Evolutionary conservation across 164 flowering plant genomes (phyloP), one percentile per base, ranked within the genome.

Genomic region (Umbilicus rupestris): DNA sequence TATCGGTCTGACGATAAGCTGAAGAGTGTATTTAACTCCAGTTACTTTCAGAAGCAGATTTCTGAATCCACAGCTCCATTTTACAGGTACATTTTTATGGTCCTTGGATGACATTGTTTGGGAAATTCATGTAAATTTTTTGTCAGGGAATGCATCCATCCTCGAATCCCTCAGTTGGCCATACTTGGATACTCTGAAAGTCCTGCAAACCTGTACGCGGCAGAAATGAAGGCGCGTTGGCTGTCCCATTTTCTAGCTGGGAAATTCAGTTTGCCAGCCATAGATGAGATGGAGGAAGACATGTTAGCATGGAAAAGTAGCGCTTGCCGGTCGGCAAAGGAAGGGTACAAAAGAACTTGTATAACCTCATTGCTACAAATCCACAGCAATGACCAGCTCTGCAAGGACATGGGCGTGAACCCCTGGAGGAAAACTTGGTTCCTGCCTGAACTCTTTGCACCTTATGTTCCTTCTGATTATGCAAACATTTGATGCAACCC

Each of bases 91-190:
- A 20, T 20, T 49, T 22, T 41, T 1, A 41, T 41, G 11, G 44
- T 9, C 10, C 1, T 4, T 41, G 44, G 44, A 1, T 41, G 1
- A 41, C 44, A 41, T 11, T 1, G 44, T n/a, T n/a, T n/a, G n/a
- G n/a, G n/a, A n/a, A n/a, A n/a, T n/a, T n/a, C n/a, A n/a, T n/a
- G n/a, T n/a, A 41, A 41, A 1, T 41, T 3, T 8, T 41, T 39
- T 65, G 30, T 29, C 73, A 81, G 81, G 74, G 81, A 82, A 11
- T 73, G 79, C 72, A 77, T 84, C 29, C 84, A 78, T 72, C 85
- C 85, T 1, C 60, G 77, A 17, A 82, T 84, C n/a, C 85, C 85
- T 19, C 81, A 76, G 29, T 39, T 82, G n/a, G 82, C 83, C 11
- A 64, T 82, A 31, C 65, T 80, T 1, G 86, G 83, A 50, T 80